Evolutionary conservation across 164 flowering plant species (phyloP), one percentile per base, ranked within the genome.

Genomic region (Annona cherimola): DNA sequence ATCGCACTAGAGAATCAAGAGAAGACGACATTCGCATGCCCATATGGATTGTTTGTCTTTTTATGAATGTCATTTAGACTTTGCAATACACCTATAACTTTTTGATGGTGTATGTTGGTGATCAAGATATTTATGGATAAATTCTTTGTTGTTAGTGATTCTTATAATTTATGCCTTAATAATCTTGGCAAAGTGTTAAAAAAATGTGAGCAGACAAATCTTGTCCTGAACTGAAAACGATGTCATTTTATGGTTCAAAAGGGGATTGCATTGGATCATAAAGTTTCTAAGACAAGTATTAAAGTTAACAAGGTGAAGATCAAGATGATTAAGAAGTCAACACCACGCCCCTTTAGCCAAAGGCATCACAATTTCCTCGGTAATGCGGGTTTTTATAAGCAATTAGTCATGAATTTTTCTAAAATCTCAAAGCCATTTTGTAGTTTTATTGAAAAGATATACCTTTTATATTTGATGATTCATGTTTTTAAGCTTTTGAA

Each of bases 11-110:
- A 67, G 43, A 2, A 67, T 42, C 69, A 67, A 45, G 54, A 11
- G 2, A 42, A 42, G 20, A 67, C 50, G 4, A 67, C 50, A 3
- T 67, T 67, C 54, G 11, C 50, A 20, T 45, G 2, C 44, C 69
- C 57, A 16, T 67, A 67, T 67, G 69, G 54, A 4, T 42, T 54
- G 18, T 67, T 67, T 67, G 69, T 19, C 14, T 42, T 42, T 26
- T 4, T 46, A 26, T 1, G 2, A 39, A 67, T 67, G 69, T 54
- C 50, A 0, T 67, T 67, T 43, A 54, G 50, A 19, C n/a, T 67
- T 1, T 67, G 69, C 54, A 67, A 26, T 26, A 26, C 35, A 26
- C 35, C 1, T 26, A 26, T 26, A 26, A 26, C 35, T 26, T 26
- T 26, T 26, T 1, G 35, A 26, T 26, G 35, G 35, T 26, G 35